These are phyloP conservation scores for Pseudogymnoascus sp. DNA, from an alignment of 2,329 filamentous ascomycete genomes.

Conservation along the genomic window DNA sequence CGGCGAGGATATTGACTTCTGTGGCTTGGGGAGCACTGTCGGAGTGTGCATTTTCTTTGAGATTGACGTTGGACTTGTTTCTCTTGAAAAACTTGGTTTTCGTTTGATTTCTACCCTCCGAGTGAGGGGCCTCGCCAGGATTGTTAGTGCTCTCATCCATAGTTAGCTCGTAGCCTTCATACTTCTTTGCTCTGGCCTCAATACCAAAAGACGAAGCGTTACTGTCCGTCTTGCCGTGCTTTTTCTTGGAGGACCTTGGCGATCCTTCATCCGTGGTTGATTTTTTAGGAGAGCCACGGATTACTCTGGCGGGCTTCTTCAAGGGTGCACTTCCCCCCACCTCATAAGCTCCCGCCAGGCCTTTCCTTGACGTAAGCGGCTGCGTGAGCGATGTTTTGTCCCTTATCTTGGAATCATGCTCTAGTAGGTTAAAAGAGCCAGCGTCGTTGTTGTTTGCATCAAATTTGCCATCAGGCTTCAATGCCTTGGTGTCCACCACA, in stretches of 20 bases:
- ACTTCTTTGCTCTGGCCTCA: not conserved
- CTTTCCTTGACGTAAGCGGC: too few species aligned
- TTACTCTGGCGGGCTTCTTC: not conserved
- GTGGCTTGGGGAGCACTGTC: not conserved
- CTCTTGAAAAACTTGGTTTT: not conserved
- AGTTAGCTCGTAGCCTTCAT: not conserved
- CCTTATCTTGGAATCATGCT: not conserved
- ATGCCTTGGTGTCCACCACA: not conserved
- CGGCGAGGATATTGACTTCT: not conserved
- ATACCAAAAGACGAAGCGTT: not conserved
- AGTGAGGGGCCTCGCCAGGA: not conserved
- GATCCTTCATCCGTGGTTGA: not conserved
- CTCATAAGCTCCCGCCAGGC: not conserved
- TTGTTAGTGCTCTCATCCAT: not conserved
- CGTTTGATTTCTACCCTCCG: not conserved
- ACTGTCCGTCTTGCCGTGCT: not conserved
- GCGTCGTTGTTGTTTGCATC: not conserved
- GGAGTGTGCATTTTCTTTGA: slow-evolving; percentile 4
- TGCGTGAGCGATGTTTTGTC: not conserved
- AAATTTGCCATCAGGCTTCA: not conserved
- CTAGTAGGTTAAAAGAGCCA: not conserved
- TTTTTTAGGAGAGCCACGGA: not conserved
- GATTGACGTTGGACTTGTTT: not conserved
- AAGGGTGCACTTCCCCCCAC: not conserved
- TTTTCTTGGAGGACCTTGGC: not conserved